phyloP scores from a whole-genome alignment of 176 grass and related monocot species.

The Ampelocalamus luodianensis region DNA sequence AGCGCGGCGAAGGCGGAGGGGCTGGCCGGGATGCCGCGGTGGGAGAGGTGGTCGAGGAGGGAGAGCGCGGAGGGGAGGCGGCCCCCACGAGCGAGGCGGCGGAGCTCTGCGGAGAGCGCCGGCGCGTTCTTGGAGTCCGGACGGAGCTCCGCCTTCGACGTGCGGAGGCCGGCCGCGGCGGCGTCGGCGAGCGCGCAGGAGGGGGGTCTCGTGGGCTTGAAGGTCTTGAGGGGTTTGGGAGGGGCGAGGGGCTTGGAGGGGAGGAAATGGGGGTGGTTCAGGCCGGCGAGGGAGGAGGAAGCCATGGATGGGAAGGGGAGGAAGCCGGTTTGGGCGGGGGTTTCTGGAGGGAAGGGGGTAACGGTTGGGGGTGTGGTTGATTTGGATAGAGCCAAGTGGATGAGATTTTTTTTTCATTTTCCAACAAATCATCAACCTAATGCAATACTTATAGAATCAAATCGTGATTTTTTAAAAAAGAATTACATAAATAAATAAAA shows the following conservation, averaged over 20 bases:
- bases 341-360: too few species aligned
- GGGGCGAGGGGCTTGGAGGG: neutral
- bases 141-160: slow-evolving; percentile 46
- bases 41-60: slow-evolving; percentile 86
- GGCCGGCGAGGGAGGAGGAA: slow-evolving; percentile 33
- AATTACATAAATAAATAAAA: too few species aligned
- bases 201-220: neutral
- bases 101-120: slow-evolving; percentile 59
- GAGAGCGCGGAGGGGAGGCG: slow-evolving; percentile 59
- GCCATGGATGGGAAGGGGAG: slow-evolving; percentile 29
- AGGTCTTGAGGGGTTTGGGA: neutral
- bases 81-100: slow-evolving; percentile 52
- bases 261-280: slow-evolving; percentile 31
- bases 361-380: neutral
- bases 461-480: too few species aligned
- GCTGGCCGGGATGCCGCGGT: slow-evolving; percentile 68
- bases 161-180: slow-evolving; percentile 36
- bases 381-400: slow-evolving; percentile 29
- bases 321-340: too few species aligned
- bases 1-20: slow-evolving; percentile 75
- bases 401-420: neutral
- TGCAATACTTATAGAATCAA: too few species aligned
- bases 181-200: slow-evolving; percentile 41
- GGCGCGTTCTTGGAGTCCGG: slow-evolving; percentile 78
- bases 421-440: too few species aligned